Conservation (phyloP, 441 rosid species). For the Pelargonium citronellum region DNA sequence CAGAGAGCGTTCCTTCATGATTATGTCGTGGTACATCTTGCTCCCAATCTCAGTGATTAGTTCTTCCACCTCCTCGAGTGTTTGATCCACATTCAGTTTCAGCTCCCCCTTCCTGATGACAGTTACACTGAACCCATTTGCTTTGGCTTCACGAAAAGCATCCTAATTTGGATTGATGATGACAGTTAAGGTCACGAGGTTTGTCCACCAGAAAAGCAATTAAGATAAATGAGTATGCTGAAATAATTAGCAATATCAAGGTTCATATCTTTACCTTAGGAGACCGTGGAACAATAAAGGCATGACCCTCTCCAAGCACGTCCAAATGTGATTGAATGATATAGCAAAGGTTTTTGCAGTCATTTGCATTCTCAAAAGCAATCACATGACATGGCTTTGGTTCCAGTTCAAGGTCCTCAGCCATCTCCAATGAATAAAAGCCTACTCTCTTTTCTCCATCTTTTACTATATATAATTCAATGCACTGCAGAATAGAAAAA, state of each 20-base stretch:
- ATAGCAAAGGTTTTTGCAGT: slow-evolving; percentile 66
- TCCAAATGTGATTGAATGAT: slow-evolving; percentile 82
- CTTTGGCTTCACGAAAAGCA: slow-evolving; percentile 79
- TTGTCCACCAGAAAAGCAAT: too few relatives aligned
- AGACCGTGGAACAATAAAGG: slow-evolving; percentile 74
- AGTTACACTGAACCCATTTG: slow-evolving; percentile 72
- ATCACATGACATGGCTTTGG: slow-evolving; percentile 80
- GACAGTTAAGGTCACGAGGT: too few relatives aligned
- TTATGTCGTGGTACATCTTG: slow-evolving; percentile 74
- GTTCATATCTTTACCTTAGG: slow-evolving; percentile 53
- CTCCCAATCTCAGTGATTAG: slow-evolving; percentile 69
- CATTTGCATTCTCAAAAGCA: slow-evolving; percentile 69
- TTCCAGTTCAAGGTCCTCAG: slow-evolving; percentile 77
- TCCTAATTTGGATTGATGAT: slow-evolving; percentile 36
- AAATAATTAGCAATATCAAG: slow-evolving; percentile 2
- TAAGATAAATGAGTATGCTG: too few relatives aligned
- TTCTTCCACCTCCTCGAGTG: slow-evolving; percentile 81
- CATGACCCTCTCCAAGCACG: slow-evolving; percentile 66
- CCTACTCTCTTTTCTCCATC: slow-evolving; percentile 60
- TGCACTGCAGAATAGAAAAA: slow-evolving; percentile 49
- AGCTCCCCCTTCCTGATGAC: slow-evolving; percentile 72
- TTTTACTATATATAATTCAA: slow-evolving; percentile 60
- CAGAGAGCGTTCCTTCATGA: slow-evolving; percentile 64
- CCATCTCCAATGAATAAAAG: slow-evolving; percentile 88
- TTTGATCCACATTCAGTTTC: slow-evolving; percentile 66